Evolutionary conservation across 2,329 filamentous ascomycete species (phyloP).

Genomic region (Colletotrichum sp.): DNA sequence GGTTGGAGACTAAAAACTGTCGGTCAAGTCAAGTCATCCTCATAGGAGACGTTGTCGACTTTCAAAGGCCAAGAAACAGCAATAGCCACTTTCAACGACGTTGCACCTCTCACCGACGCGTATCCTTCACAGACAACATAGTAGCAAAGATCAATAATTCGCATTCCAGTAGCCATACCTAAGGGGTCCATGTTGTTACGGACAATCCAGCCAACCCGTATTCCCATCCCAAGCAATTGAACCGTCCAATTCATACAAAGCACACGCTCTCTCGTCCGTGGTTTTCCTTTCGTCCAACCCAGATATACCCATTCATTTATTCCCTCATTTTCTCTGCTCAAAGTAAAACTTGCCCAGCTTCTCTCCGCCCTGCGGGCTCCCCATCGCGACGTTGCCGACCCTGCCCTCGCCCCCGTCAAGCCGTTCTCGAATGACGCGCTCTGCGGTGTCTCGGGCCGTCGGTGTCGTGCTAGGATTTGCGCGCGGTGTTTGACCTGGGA

Average conservation of each 20-base stretch:
- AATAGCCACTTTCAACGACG: no score
- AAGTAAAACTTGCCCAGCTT: slow-evolving; percentile 65
- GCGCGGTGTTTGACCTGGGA: slow-evolving; percentile 28
- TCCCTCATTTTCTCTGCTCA: slow-evolving; percentile 48
- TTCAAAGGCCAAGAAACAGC: no score
- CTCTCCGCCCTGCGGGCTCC: slow-evolving; percentile 49
- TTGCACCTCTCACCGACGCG: no score
- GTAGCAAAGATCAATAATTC: not conserved
- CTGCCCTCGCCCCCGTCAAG: slow-evolving; percentile 56
- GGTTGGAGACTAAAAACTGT: no score
- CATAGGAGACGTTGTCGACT: no score
- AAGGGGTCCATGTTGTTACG: not conserved
- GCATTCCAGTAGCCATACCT: slow-evolving; percentile 13
- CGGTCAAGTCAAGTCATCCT: no score
- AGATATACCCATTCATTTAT: not conserved
- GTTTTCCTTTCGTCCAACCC: not conserved
- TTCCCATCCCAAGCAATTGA: not conserved
- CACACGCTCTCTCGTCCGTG: not conserved
- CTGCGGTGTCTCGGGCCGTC: slow-evolving; percentile 59
- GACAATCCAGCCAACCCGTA: not conserved
- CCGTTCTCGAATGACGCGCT: slow-evolving; percentile 67
- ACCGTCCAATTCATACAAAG: not conserved
- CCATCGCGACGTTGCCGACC: slow-evolving; percentile 41
- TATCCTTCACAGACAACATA: not conserved
- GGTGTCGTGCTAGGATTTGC: slow-evolving; percentile 26